A percentile compares a stretch with the other conserved stretches of the same genome.
These are phyloP conservation scores for Vigna nakashimae DNA, from an alignment of 306 rosid genomes.

Conservation along the genomic window DNA sequence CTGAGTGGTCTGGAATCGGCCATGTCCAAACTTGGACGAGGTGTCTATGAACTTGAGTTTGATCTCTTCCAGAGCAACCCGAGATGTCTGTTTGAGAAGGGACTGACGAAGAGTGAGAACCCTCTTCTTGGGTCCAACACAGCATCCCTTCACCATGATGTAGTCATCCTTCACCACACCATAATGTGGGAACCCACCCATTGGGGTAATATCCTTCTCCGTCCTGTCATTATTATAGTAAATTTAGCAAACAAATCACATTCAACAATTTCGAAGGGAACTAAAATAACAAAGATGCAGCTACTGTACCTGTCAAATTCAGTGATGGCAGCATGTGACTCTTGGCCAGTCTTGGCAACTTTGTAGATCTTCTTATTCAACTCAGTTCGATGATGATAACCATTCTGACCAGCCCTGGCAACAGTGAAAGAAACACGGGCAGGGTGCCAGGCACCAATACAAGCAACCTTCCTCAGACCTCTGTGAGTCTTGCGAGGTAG, in stretches of 20 bases:
- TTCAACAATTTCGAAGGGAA: no score
- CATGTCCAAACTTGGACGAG: constrained; percentile 86
- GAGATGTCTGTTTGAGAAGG: constrained; percentile 74
- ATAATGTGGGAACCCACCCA: constrained; percentile 88
- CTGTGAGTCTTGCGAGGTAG: constrained; percentile 93
- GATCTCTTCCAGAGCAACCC: constrained; percentile 73
- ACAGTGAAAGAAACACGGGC: constrained; percentile 89
- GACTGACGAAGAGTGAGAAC: constrained; percentile 80
- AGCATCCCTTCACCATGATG: constrained; percentile 69
- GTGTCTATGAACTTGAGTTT: constrained; percentile 80
- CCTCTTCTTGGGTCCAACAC: constrained; percentile 79
- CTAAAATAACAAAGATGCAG: no score
- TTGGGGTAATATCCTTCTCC: constrained; percentile 78
- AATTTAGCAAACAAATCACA: not conserved
- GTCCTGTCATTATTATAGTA: constrained; percentile 51
- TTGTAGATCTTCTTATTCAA: constrained; percentile 78
- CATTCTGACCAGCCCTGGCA: constrained; percentile 95
- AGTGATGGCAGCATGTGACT: constrained; percentile 65
- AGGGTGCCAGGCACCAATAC: constrained; percentile 98
- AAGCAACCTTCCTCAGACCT: constrained; percentile 91
- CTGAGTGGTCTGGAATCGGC: constrained; percentile 74
- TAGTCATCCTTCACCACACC: constrained; percentile 73
- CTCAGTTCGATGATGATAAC: constrained; percentile 90
- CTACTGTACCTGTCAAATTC: constrained; percentile 56
- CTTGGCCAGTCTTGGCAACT: constrained; percentile 71